Conservation (phyloP, 148 eudicot genomes). For the Agrostemma githago region DNA sequence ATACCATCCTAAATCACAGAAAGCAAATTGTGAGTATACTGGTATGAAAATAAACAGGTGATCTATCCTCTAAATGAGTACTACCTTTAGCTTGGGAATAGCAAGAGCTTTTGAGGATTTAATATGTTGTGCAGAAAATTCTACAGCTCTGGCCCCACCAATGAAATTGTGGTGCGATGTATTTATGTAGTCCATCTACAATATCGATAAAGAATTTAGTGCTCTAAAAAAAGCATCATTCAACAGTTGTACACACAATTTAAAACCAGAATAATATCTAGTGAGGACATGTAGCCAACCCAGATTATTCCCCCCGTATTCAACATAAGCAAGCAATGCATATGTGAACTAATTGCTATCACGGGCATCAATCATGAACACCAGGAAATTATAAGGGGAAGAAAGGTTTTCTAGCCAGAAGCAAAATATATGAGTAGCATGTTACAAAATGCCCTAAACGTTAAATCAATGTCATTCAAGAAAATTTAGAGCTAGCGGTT, state of each 20-base stretch:
- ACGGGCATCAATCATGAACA: background rate
- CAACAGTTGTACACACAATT: background rate
- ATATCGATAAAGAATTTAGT: constrained; percentile 16
- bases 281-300: background rate
- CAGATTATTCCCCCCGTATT: background rate
- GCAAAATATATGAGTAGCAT: background rate
- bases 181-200: constrained; percentile 93
- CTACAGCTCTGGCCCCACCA: constrained; percentile 94
- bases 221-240: background rate
- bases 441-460: background rate
- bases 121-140: constrained; percentile 54
- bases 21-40: constrained; percentile 10
- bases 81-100: constrained; percentile 65
- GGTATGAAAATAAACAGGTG: background rate
- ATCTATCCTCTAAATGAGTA: constrained; percentile 13
- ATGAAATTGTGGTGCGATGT: constrained; percentile 83
- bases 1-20: constrained; percentile 46
- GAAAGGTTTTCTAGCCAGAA: background rate
- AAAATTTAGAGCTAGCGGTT: constrained; percentile 1
- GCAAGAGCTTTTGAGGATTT: constrained; percentile 53
- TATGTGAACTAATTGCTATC: background rate
- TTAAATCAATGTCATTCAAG: background rate
- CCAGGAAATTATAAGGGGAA: background rate
- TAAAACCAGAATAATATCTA: background rate
- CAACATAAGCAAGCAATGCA: background rate